These are phyloP conservation scores for Tuber calosporum DNA, from an alignment of 495 filamentous ascomycete genomes.

Conservation along the genomic window DNA sequence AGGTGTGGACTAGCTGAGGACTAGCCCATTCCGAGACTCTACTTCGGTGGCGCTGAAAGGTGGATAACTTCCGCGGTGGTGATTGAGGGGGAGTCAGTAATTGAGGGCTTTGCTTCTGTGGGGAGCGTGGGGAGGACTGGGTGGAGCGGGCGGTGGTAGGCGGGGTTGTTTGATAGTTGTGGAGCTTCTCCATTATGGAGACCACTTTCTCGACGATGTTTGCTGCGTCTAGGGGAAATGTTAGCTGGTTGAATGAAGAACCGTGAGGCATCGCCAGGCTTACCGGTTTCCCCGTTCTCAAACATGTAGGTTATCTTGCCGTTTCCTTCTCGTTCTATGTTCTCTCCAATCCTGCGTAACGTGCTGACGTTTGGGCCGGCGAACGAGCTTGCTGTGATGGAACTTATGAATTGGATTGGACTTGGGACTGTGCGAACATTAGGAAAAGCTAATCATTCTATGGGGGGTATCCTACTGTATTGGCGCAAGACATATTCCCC, in stretches of 20 bases:
- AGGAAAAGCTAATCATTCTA: no score
- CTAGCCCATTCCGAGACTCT: neutral
- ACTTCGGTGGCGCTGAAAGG: neutral
- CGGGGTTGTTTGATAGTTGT: constrained; percentile 17
- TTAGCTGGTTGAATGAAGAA: neutral
- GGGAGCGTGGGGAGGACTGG: neutral
- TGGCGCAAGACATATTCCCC: constrained; percentile 38
- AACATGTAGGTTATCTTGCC: constrained; percentile 29
- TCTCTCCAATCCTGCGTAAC: constrained; percentile 9
- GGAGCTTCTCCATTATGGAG: constrained; percentile 27
- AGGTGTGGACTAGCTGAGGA: neutral
- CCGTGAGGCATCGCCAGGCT: neutral
- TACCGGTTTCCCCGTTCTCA: constrained; percentile 23
- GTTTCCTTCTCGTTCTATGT: constrained; percentile 19
- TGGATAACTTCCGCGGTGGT: neutral
- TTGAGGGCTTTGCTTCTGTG: neutral
- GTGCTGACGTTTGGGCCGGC: constrained; percentile 26
- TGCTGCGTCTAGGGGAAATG: constrained; percentile 14
- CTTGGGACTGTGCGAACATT: constrained; percentile 10
- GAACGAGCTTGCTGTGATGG: constrained; percentile 27
- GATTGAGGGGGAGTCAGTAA: neutral
- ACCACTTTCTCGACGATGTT: constrained; percentile 24
- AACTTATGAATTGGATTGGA: constrained; percentile 33
- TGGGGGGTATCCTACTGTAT: constrained; percentile 12
- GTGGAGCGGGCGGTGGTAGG: neutral